Evolutionary conservation across 1,139 yeast species (phyloP), one percentile per base, ranked within the genome.

Genomic region (Candida sanyaensis): DNA sequence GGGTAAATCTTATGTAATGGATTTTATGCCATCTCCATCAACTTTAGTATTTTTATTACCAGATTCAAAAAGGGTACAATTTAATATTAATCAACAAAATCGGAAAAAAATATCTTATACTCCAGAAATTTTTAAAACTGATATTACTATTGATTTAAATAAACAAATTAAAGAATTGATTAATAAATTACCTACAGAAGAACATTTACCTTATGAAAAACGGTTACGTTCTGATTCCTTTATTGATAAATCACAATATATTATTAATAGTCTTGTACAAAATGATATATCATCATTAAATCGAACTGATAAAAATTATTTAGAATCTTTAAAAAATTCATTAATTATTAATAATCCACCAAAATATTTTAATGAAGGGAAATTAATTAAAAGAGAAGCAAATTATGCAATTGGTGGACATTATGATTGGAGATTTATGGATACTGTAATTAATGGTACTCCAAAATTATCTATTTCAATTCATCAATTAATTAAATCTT

Each of bases 331-430:
- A 60, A 12, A 47, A 53, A 23, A 47, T 57, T 11, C 54, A 49
- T 9, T 38, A 2, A 37, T 37, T 8, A 28, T 38, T 9, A 17
- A 26, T 4, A 47, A 53, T 12, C 68, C 77, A 0, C 63, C 67
- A 11, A 83, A 83, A 55, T 77, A 79, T 54, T 81, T 83, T 54
- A 55, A 56, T 21, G 89, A 84, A 60, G 85, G 81, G 6, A 69
- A 68, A 48, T 53, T 78, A 6, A 6, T 63, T n/a, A 61, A 51
- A 34, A 51, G 45, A 6, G 69, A 64, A 36, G 62, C 60, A 30
- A 63, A 67, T 45, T 58, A 55, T 52, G 68, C 61, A 6, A 49
- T 62, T 6, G 77, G 77, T 1, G 71, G 66, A 17, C 77, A 73
- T 53, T 69, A 70, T 48, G 78, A 78, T 54, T 67, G 81, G 75